phyloP scores from a whole-genome alignment of 257 asterid species.

The Solanum clarkiae region DNA sequence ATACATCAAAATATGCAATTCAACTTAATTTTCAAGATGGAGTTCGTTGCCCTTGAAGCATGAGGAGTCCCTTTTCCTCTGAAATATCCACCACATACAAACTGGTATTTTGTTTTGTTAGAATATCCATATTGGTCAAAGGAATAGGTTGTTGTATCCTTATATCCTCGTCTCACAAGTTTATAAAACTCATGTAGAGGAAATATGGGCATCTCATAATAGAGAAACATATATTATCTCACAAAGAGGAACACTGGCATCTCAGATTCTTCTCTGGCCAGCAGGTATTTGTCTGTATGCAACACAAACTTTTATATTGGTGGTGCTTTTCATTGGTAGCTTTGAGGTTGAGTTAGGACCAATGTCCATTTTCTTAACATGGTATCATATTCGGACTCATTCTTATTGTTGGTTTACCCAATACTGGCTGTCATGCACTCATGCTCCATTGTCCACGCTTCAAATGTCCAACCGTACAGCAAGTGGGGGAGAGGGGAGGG shows the following conservation, averaged over 20 bases:
- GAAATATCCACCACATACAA: not conserved
- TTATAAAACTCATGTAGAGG: not conserved
- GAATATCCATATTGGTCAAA: not conserved
- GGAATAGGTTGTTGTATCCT: not conserved
- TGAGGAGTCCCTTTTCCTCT: not conserved
- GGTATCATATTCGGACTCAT: not conserved
- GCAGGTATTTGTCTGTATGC: not conserved
- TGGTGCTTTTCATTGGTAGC: not conserved
- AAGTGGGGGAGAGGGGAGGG: not conserved
- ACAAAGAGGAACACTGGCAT: not conserved
- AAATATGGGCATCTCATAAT: not conserved
- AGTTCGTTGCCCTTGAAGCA: not conserved
- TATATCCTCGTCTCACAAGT: not conserved
- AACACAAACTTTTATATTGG: not conserved
- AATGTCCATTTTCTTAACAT: not conserved
- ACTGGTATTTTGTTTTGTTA: not conserved
- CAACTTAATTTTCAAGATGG: not conserved
- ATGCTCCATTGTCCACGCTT: not conserved
- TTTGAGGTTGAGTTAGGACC: not conserved
- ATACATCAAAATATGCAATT: not conserved
- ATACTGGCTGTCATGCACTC: not conserved
- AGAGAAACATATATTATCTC: not conserved
- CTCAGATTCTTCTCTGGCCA: not conserved
- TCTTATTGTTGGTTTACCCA: not conserved
- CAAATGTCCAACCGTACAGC: not conserved